These are phyloP conservation scores for Candida pini DNA, from an alignment of 805 yeast species.

Conservation along the genomic window DNA sequence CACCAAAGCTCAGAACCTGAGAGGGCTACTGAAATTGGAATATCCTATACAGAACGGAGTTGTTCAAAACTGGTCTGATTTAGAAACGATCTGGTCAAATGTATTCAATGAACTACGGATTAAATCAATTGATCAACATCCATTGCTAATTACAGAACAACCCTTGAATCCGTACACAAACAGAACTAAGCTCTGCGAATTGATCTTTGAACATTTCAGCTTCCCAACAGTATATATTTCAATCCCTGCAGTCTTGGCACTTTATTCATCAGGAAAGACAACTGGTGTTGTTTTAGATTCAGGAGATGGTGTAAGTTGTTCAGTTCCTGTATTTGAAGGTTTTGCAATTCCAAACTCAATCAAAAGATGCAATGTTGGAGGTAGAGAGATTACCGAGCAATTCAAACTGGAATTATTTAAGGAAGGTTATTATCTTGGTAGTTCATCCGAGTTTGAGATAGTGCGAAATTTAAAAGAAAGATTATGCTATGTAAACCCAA, in stretches of 20 bases:
- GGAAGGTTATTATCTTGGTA: constrained; percentile 53
- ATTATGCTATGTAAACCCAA: constrained; percentile 56
- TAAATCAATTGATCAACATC: constrained; percentile 62
- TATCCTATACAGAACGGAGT: constrained; percentile 81
- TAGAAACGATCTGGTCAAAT: constrained; percentile 69
- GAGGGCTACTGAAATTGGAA: constrained; percentile 68
- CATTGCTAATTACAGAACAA: constrained; percentile 81
- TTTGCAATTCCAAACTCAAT: constrained; percentile 71
- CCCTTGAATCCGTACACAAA: constrained; percentile 70
- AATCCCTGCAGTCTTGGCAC: constrained; percentile 72
- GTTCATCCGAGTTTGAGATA: constrained; percentile 78
- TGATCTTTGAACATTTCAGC: constrained; percentile 66
- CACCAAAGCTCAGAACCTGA: constrained; percentile 58
- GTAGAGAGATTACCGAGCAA: constrained; percentile 77
- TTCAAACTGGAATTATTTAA: constrained; percentile 64
- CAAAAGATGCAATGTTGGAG: constrained; percentile 75
- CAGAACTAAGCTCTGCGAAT: constrained; percentile 55
- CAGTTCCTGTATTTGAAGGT: constrained; percentile 89
- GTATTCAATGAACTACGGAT: constrained; percentile 43
- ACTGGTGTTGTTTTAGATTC: constrained; percentile 85
- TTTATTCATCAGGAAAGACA: constrained; percentile 86
- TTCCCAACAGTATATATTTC: constrained; percentile 72
- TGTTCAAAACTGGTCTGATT: constrained; percentile 76
- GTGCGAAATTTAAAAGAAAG: constrained; percentile 75
- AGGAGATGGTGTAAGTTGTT: constrained; percentile 90